Conservation (phyloP, 1,284 basidiomycete species). For the Leccinum colubrinum region DNA sequence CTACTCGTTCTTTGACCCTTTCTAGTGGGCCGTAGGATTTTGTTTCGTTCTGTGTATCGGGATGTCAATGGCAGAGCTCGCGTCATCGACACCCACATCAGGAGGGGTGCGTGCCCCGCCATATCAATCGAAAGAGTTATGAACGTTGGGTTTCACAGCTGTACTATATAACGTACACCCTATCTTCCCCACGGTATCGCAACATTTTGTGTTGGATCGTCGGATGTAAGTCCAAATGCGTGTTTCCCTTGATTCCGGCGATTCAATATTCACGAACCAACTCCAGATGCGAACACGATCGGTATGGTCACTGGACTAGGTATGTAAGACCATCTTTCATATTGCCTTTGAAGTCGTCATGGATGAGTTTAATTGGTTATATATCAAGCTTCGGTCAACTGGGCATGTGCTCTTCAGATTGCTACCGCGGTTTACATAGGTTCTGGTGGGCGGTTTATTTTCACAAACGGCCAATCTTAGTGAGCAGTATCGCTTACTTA, state of each 20-base stretch:
- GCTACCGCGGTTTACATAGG: constrained; percentile 38
- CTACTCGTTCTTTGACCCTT: background rate
- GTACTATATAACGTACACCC: constrained; percentile 40
- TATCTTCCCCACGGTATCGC: constrained; percentile 34
- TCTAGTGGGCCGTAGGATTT: background rate
- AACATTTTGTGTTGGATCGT: constrained; percentile 41
- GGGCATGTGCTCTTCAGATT: constrained; percentile 41
- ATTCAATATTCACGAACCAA: background rate
- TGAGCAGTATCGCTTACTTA: constrained; percentile 12
- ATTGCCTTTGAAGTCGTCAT: background rate
- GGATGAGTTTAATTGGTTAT: background rate
- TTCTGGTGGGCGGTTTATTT: constrained; percentile 28
- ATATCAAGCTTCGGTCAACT: constrained; percentile 39
- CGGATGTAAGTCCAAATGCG: constrained; percentile 2
- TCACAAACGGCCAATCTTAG: constrained; percentile 34
- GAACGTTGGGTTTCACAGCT: constrained; percentile 15
- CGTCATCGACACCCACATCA: background rate
- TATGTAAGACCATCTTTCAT: background rate
- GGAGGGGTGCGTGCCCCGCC: background rate
- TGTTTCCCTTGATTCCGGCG: background rate
- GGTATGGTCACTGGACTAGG: constrained; percentile 37
- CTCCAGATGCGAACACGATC: constrained; percentile 38
- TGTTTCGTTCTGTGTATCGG: background rate
- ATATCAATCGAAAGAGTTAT: background rate
- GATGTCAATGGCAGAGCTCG: background rate